Evolutionary conservation across 2,329 filamentous ascomycete species (phyloP).

Genomic region (Monilinia fructicola): DNA sequence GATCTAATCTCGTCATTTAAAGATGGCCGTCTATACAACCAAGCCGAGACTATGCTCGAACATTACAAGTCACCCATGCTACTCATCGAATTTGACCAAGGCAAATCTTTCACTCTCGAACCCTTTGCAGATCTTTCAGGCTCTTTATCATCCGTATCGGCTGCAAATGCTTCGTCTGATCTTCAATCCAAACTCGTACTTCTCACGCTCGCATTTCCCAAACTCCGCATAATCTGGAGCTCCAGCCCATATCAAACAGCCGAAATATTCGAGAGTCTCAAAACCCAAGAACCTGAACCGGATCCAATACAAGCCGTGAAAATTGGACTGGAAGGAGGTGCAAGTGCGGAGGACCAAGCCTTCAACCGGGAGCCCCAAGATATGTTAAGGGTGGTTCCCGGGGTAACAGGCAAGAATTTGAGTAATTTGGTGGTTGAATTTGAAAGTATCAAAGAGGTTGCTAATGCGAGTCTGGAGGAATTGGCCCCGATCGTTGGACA

Average conservation of each 20-base stretch:
- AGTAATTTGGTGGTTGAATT: slow-evolving; percentile 69
- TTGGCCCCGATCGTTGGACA: slow-evolving; percentile 73
- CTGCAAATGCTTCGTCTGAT: slow-evolving; percentile 64
- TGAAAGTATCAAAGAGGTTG: slow-evolving; percentile 76
- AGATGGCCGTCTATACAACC: slow-evolving; percentile 86
- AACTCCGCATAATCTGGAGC: slow-evolving; percentile 89
- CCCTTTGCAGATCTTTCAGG: slow-evolving; percentile 67
- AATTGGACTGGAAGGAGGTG: slow-evolving; percentile 69
- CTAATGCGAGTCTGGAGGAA: slow-evolving; percentile 77
- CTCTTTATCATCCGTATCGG: slow-evolving; percentile 62
- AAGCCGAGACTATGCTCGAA: slow-evolving; percentile 90
- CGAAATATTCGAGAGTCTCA: slow-evolving; percentile 92
- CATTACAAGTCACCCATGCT: slow-evolving; percentile 90
- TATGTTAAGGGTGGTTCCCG: slow-evolving; percentile 83
- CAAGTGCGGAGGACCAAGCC: slow-evolving; percentile 63
- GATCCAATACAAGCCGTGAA: slow-evolving; percentile 85
- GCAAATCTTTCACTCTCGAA: slow-evolving; percentile 94
- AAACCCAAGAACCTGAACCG: slow-evolving; percentile 84
- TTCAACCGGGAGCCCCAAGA: slow-evolving; percentile 88
- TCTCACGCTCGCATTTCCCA: slow-evolving; percentile 87
- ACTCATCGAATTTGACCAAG: slow-evolving; percentile 95
- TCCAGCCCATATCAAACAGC: slow-evolving; percentile 92
- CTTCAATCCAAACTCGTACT: slow-evolving; percentile 90
- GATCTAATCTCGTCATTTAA: slow-evolving; percentile 91
- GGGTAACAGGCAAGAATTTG: slow-evolving; percentile 77